phyloP scores from a whole-genome alignment of 2,329 filamentous ascomycete species.

The Alternaria incomplexa region DNA sequence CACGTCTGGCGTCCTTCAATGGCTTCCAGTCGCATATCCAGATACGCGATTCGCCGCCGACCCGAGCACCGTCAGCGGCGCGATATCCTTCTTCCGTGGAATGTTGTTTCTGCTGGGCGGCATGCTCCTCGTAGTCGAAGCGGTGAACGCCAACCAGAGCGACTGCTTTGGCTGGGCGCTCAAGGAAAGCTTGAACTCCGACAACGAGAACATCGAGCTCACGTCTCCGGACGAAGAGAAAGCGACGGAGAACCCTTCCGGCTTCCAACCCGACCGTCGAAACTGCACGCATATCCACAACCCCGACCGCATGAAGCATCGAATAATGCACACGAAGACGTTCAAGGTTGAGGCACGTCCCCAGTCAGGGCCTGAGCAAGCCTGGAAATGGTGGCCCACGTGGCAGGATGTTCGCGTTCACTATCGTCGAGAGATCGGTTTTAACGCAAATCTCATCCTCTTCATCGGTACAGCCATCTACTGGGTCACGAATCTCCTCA shows the following conservation, averaged over 20 bases:
- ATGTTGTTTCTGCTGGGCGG: background rate
- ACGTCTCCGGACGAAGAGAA: background rate
- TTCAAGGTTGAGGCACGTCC: background rate
- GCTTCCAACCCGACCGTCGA: background rate
- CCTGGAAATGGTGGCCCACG: background rate
- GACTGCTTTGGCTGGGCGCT: slow-evolving; percentile 1
- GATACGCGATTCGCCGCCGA: background rate
- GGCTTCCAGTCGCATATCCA: background rate
- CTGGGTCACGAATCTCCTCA: background rate
- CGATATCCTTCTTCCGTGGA: background rate
- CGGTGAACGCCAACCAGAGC: background rate
- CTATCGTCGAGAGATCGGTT: background rate
- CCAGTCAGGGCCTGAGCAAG: background rate
- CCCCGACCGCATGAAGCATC: background rate
- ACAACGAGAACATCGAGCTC: background rate
- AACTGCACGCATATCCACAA: background rate
- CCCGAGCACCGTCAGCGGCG: background rate
- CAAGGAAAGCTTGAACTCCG: background rate
- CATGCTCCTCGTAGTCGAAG: background rate
- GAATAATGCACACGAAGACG: background rate
- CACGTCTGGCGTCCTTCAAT: background rate
- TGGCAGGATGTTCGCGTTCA: background rate
- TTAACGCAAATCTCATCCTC: background rate
- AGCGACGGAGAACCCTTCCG: background rate
- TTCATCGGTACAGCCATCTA: background rate